Base-by-base conservation (phyloP, 2,329 filamentous ascomycete genomes). In the Xenoacremonium recifei region DNA sequence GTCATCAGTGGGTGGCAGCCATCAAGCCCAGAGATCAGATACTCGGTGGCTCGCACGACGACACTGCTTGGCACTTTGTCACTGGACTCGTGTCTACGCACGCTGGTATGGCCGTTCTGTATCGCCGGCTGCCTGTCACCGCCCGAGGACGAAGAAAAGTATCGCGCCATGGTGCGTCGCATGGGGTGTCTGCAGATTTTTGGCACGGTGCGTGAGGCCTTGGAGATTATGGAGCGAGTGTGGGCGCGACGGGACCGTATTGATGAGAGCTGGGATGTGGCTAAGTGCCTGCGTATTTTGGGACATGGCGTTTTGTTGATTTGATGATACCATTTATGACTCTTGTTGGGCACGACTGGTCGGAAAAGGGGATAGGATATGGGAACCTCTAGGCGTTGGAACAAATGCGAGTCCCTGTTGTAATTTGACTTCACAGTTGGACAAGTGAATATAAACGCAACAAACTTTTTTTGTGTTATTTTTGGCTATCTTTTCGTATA, bases 1-100 rank as follows among this genome's bases (percentile, higher is more conserved):
- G 71, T 77, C 16, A 62, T 75, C 3, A 69, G 66, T 2, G 76
- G 75, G 4, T 78, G 73, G 75, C 72, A 75, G 45, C 73, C 73
- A 1, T 64, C 65, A 0, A 68, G 62, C 35, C 55, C 61, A 0
- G 72, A 75, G 37, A 66, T 76, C 3, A 62, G 62, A 3, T 45
- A 49, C 18, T 47, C 59, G 17, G 57, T 71, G 49, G 31, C 53
- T 45, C 58, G 50, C 27, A 61, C 65, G 40, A 63, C 62, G 1
- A 54, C 63, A 10, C 53, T 71, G 37, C 52, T 75, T 6, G 46
- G 54, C 12, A 49, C 49, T 29, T 49, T 68, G 3, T 60, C 61
- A 6, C 40, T 45, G 12, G 58, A 59, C 34, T 57, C 60, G 16
- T 64, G 60, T 16, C 42, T 71, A 9, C 54, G 63, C 32, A 58